phyloP scores from a whole-genome alignment of 2,329 filamentous ascomycete genomes.

The Penicillium thymicola region DNA sequence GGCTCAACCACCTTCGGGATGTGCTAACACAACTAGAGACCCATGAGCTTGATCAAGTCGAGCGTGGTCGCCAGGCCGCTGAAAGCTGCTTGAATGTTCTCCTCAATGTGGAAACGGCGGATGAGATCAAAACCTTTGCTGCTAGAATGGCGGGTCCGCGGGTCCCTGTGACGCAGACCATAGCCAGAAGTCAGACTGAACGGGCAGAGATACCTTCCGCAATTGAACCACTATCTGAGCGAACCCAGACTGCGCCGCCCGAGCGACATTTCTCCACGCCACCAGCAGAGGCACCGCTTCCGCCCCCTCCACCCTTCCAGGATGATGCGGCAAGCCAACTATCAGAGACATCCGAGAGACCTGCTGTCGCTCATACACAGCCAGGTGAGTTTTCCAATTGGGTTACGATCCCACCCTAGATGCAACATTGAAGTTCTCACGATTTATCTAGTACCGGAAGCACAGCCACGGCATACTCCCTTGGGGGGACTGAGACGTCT shows the following conservation, averaged over 20 bases:
- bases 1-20: slow-evolving; percentile 86
- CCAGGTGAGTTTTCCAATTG: slow-evolving; percentile 31
- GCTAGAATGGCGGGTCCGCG: slow-evolving; percentile 28
- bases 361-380: slow-evolving; percentile 26
- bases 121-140: slow-evolving; percentile 66
- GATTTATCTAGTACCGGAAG: slow-evolving; percentile 24
- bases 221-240: slow-evolving; percentile 7
- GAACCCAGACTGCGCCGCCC: slow-evolving; percentile 24
- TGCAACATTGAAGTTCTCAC: not conserved
- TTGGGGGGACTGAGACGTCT: slow-evolving; percentile 46
- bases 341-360: slow-evolving; percentile 47
- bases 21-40: slow-evolving; percentile 90
- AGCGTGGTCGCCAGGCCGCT: slow-evolving; percentile 68
- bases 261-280: slow-evolving; percentile 1
- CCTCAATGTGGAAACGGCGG: slow-evolving; percentile 79
- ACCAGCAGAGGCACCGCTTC: slow-evolving; percentile 28
- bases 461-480: slow-evolving; percentile 40
- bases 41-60: slow-evolving; percentile 82
- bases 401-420: not conserved
- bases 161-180: slow-evolving; percentile 7
- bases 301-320: slow-evolving; percentile 40
- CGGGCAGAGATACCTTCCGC: slow-evolving; percentile 13
- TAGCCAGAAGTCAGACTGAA: slow-evolving; percentile 17
- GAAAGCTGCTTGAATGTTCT: slow-evolving; percentile 78
- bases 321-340: slow-evolving; percentile 57